Percentiles rank a stretch among this genome's conserved stretches.
Conservation (phyloP, 257 asterid species). For the Echites panduratus region DNA sequence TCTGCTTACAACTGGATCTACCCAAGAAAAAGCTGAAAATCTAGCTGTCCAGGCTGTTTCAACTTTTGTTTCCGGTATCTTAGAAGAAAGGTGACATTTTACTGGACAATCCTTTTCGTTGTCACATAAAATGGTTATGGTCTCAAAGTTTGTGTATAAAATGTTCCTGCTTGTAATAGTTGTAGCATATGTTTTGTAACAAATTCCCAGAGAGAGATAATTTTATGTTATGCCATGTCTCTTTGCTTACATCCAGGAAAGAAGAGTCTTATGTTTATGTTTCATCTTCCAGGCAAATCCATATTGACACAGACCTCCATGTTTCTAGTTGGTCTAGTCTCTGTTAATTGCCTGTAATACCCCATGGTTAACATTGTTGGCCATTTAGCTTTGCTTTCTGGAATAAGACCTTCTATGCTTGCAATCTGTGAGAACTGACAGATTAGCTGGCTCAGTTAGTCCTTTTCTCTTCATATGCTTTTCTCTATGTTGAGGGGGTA, state of each 20-base stretch:
- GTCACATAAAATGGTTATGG: not conserved
- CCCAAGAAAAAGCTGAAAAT: slow-evolving; percentile 62
- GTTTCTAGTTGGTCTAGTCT: no score
- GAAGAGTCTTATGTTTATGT: no score
- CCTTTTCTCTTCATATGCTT: not conserved
- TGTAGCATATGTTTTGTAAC: not conserved
- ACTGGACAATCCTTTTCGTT: not conserved
- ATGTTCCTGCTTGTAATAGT: not conserved
- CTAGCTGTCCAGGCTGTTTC: slow-evolving; percentile 50
- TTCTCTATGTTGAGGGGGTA: not conserved
- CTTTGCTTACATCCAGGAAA: no score
- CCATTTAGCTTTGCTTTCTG: not conserved
- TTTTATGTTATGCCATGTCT: no score
- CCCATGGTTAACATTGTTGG: no score
- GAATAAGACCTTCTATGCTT: not conserved
- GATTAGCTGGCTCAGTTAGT: not conserved
- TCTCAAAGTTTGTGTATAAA: not conserved
- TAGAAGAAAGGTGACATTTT: slow-evolving; percentile 9
- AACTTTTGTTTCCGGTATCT: slow-evolving; percentile 36
- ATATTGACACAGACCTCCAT: no score
- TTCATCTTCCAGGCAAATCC: no score
- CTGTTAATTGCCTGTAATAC: no score
- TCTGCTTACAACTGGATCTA: slow-evolving; percentile 37
- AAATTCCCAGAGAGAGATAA: no score
- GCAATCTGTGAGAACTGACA: not conserved